Conservation (phyloP, 192 early-diverging fungal species). For the Gryganskiella cystojenkinii region DNA sequence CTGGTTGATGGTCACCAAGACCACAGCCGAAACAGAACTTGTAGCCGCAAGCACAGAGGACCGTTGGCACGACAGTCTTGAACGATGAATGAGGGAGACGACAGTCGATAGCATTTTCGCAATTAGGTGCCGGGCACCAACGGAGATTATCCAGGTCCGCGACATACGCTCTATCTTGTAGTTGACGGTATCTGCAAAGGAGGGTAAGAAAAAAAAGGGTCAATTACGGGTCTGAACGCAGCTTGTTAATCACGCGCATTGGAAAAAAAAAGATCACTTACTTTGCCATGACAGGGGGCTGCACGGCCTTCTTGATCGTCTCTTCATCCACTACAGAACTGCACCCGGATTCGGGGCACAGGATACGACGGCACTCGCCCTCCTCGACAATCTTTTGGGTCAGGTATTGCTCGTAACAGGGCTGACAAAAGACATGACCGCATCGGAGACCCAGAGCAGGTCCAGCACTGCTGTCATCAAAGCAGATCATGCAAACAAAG, state of each 20-base stretch:
- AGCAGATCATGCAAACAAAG: constrained; percentile 95
- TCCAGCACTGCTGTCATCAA: constrained; percentile 68
- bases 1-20: constrained; percentile 87
- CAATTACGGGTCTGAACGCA: neutral
- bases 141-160: constrained; percentile 83
- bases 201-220: neutral
- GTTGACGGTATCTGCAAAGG: constrained; percentile 71
- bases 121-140: constrained; percentile 98
- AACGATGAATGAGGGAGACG: constrained; percentile 76
- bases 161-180: constrained; percentile 92
- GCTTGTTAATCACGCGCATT: neutral
- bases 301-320: constrained; percentile 78
- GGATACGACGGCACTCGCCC: constrained; percentile 89
- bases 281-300: constrained; percentile 64
- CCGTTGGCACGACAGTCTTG: constrained; percentile 83
- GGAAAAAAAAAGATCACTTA: constrained; percentile 51
- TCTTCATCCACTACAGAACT: constrained; percentile 84
- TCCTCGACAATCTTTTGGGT: constrained; percentile 87
- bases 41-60: constrained; percentile 82
- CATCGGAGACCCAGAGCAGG: constrained; percentile 83
- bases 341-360: constrained; percentile 85
- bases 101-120: constrained; percentile 95
- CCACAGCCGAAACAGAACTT: constrained; percentile 96
- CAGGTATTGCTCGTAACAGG: constrained; percentile 90
- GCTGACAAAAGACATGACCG: constrained; percentile 87